Percentiles rank a stretch among this genome's conserved stretches.
These are phyloP conservation scores for Fusarium sp. DNA, from an alignment of 2,329 filamentous ascomycete species.

Conservation along the genomic window DNA sequence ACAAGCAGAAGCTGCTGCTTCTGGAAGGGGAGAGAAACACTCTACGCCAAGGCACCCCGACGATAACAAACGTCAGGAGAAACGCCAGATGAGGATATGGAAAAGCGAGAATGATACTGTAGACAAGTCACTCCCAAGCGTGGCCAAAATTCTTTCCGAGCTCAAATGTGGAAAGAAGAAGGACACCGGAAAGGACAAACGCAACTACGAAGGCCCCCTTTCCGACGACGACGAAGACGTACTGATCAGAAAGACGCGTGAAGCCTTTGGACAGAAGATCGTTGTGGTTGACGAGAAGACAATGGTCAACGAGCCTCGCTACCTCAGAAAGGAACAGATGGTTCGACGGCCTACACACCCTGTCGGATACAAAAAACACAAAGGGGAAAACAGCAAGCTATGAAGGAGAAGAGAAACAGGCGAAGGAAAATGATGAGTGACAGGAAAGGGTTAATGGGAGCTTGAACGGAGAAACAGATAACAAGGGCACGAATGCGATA, in stretches of 20 bases:
- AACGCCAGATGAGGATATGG: not conserved
- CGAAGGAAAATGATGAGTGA: not conserved
- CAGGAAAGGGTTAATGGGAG: not conserved
- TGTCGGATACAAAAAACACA: no score
- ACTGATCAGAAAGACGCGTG: not conserved
- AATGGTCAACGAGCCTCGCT: not conserved
- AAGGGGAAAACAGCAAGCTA: not conserved
- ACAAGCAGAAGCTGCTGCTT: not conserved
- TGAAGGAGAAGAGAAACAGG: not conserved
- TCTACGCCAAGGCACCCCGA: not conserved
- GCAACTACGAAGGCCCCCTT: not conserved
- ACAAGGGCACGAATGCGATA: not conserved
- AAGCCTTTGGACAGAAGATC: not conserved
- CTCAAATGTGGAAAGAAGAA: not conserved
- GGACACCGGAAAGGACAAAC: not conserved
- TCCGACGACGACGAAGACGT: not conserved
- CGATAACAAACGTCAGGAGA: not conserved
- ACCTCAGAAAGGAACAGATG: not conserved
- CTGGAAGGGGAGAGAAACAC: not conserved
- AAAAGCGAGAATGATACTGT: not conserved
- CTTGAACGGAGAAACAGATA: not conserved
- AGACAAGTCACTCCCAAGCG: not conserved
- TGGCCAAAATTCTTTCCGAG: not conserved
- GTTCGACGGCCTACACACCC: not conserved
- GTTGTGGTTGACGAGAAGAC: not conserved